Percentiles rank a stretch among this genome's conserved stretches.
These are phyloP conservation scores for Verticillium nubilum DNA, from an alignment of 2,329 filamentous ascomycete species.

Conservation along the genomic window DNA sequence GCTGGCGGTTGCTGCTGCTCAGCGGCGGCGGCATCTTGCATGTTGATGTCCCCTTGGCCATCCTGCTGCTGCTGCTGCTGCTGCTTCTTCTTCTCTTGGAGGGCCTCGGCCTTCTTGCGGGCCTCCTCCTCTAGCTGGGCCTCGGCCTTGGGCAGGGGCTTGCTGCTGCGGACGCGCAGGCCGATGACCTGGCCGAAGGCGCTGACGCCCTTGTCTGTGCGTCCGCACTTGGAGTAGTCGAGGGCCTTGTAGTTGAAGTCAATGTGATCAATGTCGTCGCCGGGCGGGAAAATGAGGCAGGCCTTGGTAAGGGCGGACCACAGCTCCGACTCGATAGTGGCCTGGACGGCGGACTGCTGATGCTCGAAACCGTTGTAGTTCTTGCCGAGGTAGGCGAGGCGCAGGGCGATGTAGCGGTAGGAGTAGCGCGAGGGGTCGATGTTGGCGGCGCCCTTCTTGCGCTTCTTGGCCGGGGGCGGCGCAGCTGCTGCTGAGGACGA, in stretches of 20 bases:
- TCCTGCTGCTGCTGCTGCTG: conserved; percentile 5
- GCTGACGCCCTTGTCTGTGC: conserved; percentile 89
- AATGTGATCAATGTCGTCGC: conserved; percentile 32
- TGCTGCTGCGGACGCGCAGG: conserved; percentile 73
- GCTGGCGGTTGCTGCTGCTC: background rate
- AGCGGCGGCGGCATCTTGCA: background rate
- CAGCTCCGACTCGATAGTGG: conserved; percentile 87
- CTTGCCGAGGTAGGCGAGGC: conserved; percentile 88
- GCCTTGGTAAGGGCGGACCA: conserved; percentile 87
- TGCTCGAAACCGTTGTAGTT: conserved; percentile 93
- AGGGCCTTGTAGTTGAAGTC: conserved; percentile 66
- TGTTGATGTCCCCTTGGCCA: conserved; percentile 4
- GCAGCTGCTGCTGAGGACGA: background rate
- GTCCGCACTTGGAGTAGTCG: conserved; percentile 91
- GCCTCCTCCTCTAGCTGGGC: conserved; percentile 76
- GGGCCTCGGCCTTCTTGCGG: conserved; percentile 48
- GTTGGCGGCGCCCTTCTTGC: conserved; percentile 30
- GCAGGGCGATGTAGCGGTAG: conserved; percentile 81
- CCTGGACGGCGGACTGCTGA: conserved; percentile 63
- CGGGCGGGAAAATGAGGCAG: conserved; percentile 70
- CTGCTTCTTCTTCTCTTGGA: conserved; percentile 16
- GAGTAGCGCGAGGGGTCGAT: conserved; percentile 79
- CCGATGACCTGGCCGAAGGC: conserved; percentile 95
- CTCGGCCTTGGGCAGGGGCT: conserved; percentile 55
- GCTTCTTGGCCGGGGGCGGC: conserved; percentile 20